Evolutionary conservation across 352 stramenopile genomes (phyloP), one percentile per base, ranked within the genome.

Genomic region (Globisporangium spinosum): DNA sequence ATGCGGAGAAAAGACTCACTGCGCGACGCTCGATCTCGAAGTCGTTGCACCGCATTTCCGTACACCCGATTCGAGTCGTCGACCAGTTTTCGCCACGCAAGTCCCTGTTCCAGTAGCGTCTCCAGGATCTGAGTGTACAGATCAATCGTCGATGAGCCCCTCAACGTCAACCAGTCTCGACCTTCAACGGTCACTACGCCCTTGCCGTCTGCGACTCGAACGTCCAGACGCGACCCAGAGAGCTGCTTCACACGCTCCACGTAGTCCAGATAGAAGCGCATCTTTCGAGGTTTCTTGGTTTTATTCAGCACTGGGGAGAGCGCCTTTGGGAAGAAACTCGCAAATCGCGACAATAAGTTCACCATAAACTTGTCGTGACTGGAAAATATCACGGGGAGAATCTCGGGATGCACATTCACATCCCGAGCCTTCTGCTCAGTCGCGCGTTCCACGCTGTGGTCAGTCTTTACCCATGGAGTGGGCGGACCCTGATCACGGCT

Each of bases 231-330:
- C 2, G 55, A 47, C 25, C 80, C 71, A 25, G 74, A 85, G 7
- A 80, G 59, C 0, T 77, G 61, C 55, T 87, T 69, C 23, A 86
- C 82, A 5, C 82, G 75, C 63, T 89, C 65, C 13, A 77, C 70
- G 43, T 90, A 90, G 47, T 90, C 80, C 0, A 91, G 62, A 53
- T 90, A 93, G 58, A 82, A 93, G 23, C 77, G 81, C 70, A 90
- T 79, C 56, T 90, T 93, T 3, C 85, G 77, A 15, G 80, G 71
- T 38, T 90, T 91, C 62, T 85, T 91, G 20, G 80, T 90, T 38
- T 82, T 73, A 59, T 93, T 89, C 12, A 72, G 68, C 3, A 93
- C 70, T 9, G 85, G 78, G n/a, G 69, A 65, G 43, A 93, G 65
- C 4, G 75, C 65, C 7, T 76, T 47, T 0, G 82, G 84, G n/a